phyloP scores from a whole-genome alignment of 2,329 filamentous ascomycete species.

The Cladophialophora psammophila region DNA sequence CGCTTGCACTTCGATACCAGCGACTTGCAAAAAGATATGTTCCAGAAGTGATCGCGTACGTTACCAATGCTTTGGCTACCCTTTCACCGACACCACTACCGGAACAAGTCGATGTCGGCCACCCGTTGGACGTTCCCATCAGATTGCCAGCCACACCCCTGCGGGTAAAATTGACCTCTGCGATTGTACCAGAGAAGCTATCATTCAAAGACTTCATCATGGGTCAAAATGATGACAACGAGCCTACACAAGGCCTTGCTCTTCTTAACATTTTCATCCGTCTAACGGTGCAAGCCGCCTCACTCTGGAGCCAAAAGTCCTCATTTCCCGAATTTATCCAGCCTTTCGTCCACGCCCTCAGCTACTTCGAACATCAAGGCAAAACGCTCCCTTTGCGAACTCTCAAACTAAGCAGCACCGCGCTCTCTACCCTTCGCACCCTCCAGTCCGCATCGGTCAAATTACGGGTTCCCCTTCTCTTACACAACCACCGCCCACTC shows the following conservation, averaged over 20 bases:
- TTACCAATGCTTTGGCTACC: slow-evolving; percentile 73
- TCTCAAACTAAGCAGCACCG: slow-evolving; percentile 53
- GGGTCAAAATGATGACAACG: slow-evolving; percentile 1
- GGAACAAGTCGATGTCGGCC: slow-evolving; percentile 22
- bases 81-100: slow-evolving; percentile 54
- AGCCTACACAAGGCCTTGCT: slow-evolving; percentile 8
- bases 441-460: slow-evolving; percentile 66
- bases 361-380: slow-evolving; percentile 59
- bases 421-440: slow-evolving; percentile 48
- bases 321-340: slow-evolving; percentile 81
- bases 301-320: slow-evolving; percentile 75
- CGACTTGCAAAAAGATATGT: slow-evolving; percentile 83
- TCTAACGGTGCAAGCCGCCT: slow-evolving; percentile 72
- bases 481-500: slow-evolving; percentile 87
- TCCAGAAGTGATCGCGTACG: slow-evolving; percentile 85
- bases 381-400: slow-evolving; percentile 62
- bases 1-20: slow-evolving; percentile 83
- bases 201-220: slow-evolving; percentile 52
- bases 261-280: slow-evolving; percentile 57
- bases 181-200: slow-evolving; percentile 59
- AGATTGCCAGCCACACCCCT: slow-evolving; percentile 55
- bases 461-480: slow-evolving; percentile 77
- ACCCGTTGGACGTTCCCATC: slow-evolving; percentile 31
- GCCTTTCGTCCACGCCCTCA: slow-evolving; percentile 66
- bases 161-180: slow-evolving; percentile 54